Evolutionary conservation across 495 filamentous ascomycete species (phyloP).

Genomic region (Lasiosphaeria ovina): DNA sequence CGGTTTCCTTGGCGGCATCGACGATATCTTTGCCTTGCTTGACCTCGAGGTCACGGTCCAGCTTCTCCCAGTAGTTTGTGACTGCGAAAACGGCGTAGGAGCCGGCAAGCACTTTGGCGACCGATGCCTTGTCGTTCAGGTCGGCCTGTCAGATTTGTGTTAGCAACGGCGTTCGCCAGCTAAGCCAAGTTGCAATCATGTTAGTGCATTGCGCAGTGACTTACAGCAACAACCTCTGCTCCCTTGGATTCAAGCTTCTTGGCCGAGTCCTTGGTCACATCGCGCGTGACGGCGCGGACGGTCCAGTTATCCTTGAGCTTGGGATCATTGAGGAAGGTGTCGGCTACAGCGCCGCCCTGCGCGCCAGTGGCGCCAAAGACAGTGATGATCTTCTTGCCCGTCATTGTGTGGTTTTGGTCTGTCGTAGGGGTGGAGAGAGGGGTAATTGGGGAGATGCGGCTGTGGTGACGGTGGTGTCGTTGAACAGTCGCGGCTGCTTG

Average conservation of each 20-base stretch:
- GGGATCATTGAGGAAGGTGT: conserved; percentile 23
- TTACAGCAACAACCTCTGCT: conserved; percentile 42
- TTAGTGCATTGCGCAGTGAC: conserved; percentile 18
- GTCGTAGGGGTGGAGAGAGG: too few relatives aligned
- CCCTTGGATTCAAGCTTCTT: conserved; percentile 42
- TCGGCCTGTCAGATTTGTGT: conserved; percentile 32
- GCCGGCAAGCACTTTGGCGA: conserved; percentile 45
- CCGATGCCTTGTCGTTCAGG: conserved; percentile 37
- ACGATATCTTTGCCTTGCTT: conserved; percentile 46
- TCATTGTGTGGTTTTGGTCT: background rate
- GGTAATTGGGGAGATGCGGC: too few relatives aligned
- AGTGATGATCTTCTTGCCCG: conserved; percentile 41
- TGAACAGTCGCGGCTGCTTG: too few relatives aligned
- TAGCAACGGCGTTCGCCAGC: conserved; percentile 16
- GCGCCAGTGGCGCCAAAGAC: conserved; percentile 64
- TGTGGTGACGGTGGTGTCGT: too few relatives aligned
- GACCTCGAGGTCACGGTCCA: conserved; percentile 39
- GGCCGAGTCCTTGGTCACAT: conserved; percentile 44
- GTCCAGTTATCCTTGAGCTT: conserved; percentile 18
- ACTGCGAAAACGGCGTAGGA: conserved; percentile 50
- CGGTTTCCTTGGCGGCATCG: conserved; percentile 46
- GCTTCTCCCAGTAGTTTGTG: conserved; percentile 40
- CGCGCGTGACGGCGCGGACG: conserved; percentile 57
- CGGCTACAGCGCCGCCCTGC: conserved; percentile 60
- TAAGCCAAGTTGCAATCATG: conserved; percentile 8